Base-by-base conservation (phyloP, 805 yeast species). In the Cyberlindnera bimundalis region DNA sequence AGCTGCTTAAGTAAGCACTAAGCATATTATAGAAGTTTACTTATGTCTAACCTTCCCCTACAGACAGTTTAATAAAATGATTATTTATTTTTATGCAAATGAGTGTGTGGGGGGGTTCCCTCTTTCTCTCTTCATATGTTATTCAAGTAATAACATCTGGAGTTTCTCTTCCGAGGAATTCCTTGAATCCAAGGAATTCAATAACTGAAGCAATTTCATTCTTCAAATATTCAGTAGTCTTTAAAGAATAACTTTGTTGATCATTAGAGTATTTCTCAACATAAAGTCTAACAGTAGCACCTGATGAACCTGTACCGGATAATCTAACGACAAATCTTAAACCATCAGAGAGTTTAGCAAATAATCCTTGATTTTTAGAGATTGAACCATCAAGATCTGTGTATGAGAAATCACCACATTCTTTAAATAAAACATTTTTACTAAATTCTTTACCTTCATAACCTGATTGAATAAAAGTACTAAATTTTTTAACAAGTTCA, bases 291-390 rank as follows among this genome's bases (percentile, higher is more conserved):
- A 93, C 89, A 6, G 99, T 91, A 16, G 99, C 98, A 35, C 99
- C 99, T 2, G 96, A 82, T 2, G 97, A 89, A 13, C 99, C 99
- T 3, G 99, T 91, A 42, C 99, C 99, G 0, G 96, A 88, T 50
- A 93, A 73, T 65, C 99, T 82, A 39, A 88, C 84, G 27, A 93
- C 85, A 39, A 90, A 78, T 62, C 97, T 78, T 45, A 85, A 74
- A 6, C 97, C 96, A 55, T 81, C 81, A 36, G 75, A 76, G 48
- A 89, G 75, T 65, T 84, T 89, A 49, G 89, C 82, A 56, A 71
- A 90, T 39, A 93, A 74, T 27, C 99, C 99, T 70, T 91, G 99
- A 58, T 89, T 79, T 5, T 64, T 58, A 3, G 96, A 85, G 6
- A 91, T 89, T 2, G 91, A 80, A 23, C 98, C 98, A 63, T 93